Conservation (phyloP, 306 rosid species). For the Datisca glomerata region DNA sequence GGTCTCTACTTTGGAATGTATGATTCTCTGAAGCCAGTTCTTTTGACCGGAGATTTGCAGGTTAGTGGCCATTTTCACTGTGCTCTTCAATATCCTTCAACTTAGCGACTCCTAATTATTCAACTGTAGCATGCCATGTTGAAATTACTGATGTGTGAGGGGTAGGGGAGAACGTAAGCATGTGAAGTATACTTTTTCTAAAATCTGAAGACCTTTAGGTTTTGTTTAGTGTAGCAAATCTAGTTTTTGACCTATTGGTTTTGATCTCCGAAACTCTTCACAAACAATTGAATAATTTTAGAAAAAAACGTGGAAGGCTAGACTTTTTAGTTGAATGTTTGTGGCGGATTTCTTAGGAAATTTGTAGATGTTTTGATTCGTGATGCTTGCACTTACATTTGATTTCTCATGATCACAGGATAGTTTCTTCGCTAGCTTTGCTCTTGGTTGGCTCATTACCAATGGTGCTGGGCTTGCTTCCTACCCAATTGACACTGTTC, state of each 20-base stretch:
- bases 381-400: too few species aligned
- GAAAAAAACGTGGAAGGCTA: neutral
- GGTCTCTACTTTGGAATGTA: slow-evolving; percentile 66
- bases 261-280: neutral
- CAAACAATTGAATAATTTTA: neutral
- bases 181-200: too few species aligned
- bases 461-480: slow-evolving; percentile 62
- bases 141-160: too few species aligned
- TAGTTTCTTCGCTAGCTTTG: slow-evolving; percentile 59
- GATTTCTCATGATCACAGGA: slow-evolving; percentile 17
- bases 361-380: too few species aligned
- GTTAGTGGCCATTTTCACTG: slow-evolving; percentile 11
- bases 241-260: neutral
- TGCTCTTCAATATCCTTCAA: too few species aligned
- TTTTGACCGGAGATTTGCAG: slow-evolving; percentile 34
- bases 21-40: slow-evolving; percentile 51
- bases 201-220: too few species aligned
- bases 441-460: slow-evolving; percentile 64
- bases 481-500: slow-evolving; percentile 57
- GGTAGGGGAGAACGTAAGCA: too few species aligned
- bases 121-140: too few species aligned
- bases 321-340: neutral
- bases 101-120: too few species aligned
- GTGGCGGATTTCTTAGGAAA: neutral
- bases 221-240: too few species aligned